Conservation (phyloP, 768 basidiomycete species). For the Boletus rubropictus region DNA sequence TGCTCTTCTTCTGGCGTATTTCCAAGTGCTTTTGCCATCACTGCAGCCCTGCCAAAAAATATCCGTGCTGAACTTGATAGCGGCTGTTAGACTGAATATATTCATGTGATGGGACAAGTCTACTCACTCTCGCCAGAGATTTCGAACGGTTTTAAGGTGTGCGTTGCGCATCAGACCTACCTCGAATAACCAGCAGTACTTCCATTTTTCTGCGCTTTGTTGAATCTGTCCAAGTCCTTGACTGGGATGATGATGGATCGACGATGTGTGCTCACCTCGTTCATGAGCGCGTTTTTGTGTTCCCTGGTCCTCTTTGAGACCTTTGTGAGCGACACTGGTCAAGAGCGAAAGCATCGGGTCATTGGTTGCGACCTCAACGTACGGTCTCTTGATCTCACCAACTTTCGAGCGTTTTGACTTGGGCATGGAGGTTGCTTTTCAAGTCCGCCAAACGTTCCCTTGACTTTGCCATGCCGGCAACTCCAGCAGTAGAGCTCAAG, state of each 20-base stretch:
- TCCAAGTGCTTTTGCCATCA: conserved; percentile 96
- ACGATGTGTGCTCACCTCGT: conserved; percentile 48
- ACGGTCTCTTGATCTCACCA: conserved; percentile 45
- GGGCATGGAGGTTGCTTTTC: conserved; percentile 58
- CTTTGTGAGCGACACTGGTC: conserved; percentile 85
- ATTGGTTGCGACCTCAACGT: conserved; percentile 1
- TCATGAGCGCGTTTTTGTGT: conserved; percentile 80
- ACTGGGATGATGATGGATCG: conserved; percentile 4
- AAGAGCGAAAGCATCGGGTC: conserved; percentile 13
- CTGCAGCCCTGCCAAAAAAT: conserved; percentile 80
- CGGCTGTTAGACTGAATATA: conserved; percentile 3
- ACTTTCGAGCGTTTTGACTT: conserved; percentile 85
- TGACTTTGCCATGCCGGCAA: conserved; percentile 27
- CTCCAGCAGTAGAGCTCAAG: conserved; percentile 50
- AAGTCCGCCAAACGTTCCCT: conserved; percentile 44
- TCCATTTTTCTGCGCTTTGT: conserved; percentile 81
- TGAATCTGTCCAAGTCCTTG: conserved; percentile 56
- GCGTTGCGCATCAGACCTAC: conserved; percentile 95
- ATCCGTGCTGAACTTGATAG: conserved; percentile 62
- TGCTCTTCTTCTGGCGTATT: conserved; percentile 84
- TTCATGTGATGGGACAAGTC: background rate
- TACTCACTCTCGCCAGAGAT: conserved; percentile 86
- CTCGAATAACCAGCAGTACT: conserved; percentile 92
- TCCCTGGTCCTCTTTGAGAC: conserved; percentile 90
- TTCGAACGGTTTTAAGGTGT: conserved; percentile 88